Evolutionary conservation across 768 basidiomycete genomes (phyloP).

Genomic region (Psilocybe sp.): DNA sequence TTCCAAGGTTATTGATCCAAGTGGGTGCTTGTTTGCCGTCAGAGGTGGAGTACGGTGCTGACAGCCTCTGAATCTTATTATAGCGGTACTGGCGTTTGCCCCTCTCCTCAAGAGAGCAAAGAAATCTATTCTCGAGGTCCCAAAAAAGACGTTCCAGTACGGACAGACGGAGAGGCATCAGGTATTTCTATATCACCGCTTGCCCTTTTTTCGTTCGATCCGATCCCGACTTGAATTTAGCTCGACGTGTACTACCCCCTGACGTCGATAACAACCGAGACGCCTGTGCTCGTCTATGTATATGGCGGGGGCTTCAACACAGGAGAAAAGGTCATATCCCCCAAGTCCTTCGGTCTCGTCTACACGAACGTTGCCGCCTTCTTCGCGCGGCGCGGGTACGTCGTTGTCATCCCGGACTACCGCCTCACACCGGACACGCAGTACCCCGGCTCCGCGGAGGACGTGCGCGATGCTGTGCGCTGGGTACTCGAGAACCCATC

Average conservation of each 20-base stretch:
- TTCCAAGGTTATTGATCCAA: constrained; percentile 21
- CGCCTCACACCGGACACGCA: constrained; percentile 54
- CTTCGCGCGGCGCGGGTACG: constrained; percentile 56
- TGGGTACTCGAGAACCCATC: constrained; percentile 45
- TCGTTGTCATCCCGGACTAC: constrained; percentile 70
- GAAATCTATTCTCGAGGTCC: constrained; percentile 42
- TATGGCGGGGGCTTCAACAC: constrained; percentile 65
- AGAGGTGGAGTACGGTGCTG: constrained; percentile 2
- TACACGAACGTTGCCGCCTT: constrained; percentile 61
- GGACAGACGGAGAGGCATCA: constrained; percentile 50
- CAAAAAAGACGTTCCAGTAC: constrained; percentile 55
- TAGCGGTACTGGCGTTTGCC: constrained; percentile 47
- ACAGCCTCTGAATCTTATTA: not conserved
- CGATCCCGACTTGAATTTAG: constrained; percentile 26
- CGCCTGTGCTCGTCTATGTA: constrained; percentile 58
- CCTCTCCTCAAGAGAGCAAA: constrained; percentile 49
- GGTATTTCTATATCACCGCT: constrained; percentile 20
- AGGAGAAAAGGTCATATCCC: constrained; percentile 44
- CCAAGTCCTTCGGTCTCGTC: constrained; percentile 44
- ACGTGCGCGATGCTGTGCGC: constrained; percentile 55
- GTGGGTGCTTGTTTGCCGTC: constrained; percentile 15
- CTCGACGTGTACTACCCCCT: constrained; percentile 67
- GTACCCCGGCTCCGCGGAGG: constrained; percentile 56
- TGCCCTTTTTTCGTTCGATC: too few relatives aligned
- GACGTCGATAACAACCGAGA: constrained; percentile 21